Evolutionary conservation across 805 yeast species (phyloP), one percentile per base, ranked within the genome.

Genomic region (Candida broadrunensis): DNA sequence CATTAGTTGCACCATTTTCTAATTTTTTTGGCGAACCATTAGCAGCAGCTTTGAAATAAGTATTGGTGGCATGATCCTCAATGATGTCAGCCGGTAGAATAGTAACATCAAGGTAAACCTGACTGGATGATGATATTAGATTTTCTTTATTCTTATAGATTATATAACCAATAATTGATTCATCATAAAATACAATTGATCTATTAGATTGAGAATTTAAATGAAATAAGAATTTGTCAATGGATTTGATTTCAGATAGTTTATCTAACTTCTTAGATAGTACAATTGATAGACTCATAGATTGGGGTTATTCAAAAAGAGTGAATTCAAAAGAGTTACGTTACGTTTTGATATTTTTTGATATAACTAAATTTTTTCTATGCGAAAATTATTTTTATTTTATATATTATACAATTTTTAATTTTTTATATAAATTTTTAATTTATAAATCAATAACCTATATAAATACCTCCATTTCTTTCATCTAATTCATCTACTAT

Each of bases 381-480:
- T n/a, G n/a, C n/a, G n/a, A n/a, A n/a, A n/a, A n/a, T n/a, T n/a
- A n/a, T n/a, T n/a, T n/a, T n/a, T n/a, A n/a, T 21, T 21, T 21
- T 21, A 7, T 21, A 21, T 21, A 7, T 7, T 21, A 21, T 21
- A 21, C 9, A 7, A 21, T 21, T 21, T 7, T 21, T 21, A 21
- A 6, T 7, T 21, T 7, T 7, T 21, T 21, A 21, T 9, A 21
- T 21, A 21, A 7, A 21, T 21, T 21, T 26, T 26, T 42, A 47
- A 47, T n/a, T n/a, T n/a, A n/a, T n/a, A n/a, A n/a, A n/a, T n/a
- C n/a, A n/a, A n/a, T 51, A 67, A 39, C 73, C 81, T 29, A 79
- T 57, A 58, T 78, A 85, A n/a, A 80, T 60, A n/a, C 91, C 85
- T 15, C 95, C 95, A 15, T 76, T 82, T 42, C 84, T 74, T 37